A percentile compares a stretch with the other conserved stretches of the same genome.
phyloP scores from a whole-genome alignment of 176 grass and related monocot genomes.

The Raddia guianensis region DNA sequence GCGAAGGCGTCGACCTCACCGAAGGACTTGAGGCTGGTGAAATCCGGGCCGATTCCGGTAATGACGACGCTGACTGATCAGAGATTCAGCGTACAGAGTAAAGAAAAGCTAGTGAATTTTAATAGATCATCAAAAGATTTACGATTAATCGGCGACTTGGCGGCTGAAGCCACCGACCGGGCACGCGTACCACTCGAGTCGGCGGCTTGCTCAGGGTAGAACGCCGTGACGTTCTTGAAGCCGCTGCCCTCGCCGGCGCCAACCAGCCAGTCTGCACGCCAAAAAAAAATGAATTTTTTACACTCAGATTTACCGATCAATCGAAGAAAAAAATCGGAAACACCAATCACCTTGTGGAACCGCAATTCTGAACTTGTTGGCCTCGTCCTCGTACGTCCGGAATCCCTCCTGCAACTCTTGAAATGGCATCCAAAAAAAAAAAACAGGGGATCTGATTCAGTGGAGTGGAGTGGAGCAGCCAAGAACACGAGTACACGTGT shows the following conservation, averaged over 20 bases:
- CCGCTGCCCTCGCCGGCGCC: constrained; percentile 65
- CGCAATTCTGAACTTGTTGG: constrained; percentile 68
- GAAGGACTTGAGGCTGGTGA: constrained; percentile 91
- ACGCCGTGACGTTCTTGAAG: constrained; percentile 73
- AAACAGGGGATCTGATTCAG: neutral
- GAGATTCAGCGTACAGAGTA: neutral
- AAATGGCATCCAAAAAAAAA: neutral
- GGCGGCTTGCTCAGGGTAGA: constrained; percentile 72
- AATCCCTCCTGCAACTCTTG: constrained; percentile 68
- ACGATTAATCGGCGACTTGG: neutral
- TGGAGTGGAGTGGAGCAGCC: neutral
- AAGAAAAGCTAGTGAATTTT: constrained; percentile 17
- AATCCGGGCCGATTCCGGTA: constrained; percentile 91
- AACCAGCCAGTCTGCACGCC: constrained; percentile 67
- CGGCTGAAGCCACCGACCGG: neutral
- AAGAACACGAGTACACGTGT: neutral
- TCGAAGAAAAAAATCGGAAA: neutral
- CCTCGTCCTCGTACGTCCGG: constrained; percentile 66
- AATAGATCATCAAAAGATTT: neutral
- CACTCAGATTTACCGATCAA: no score
- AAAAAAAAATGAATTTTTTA: neutral
- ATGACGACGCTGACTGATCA: constrained; percentile 84
- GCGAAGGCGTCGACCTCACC: constrained; percentile 88
- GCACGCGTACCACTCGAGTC: constrained; percentile 61
- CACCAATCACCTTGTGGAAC: constrained; percentile 55